phyloP scores from a whole-genome alignment of 2,329 filamentous ascomycete genomes.

The Alternaria sp. region DNA sequence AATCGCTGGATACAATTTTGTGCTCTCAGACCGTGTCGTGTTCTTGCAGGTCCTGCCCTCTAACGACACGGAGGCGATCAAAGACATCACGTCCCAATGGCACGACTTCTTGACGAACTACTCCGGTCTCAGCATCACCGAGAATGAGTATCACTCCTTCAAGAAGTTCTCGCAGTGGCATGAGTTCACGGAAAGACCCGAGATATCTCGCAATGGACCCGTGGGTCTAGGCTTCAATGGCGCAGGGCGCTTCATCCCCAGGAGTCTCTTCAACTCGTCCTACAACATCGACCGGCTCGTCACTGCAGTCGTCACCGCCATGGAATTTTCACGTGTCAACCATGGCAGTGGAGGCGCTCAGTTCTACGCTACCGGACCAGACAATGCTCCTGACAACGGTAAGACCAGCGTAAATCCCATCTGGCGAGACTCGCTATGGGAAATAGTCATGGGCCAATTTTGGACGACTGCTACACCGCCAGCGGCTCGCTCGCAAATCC shows the following conservation, averaged over 20 bases:
- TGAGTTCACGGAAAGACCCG: slow-evolving; percentile 35
- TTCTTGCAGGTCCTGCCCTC: slow-evolving; percentile 42
- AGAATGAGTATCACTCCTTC: slow-evolving; percentile 43
- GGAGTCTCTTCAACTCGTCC: slow-evolving; percentile 30
- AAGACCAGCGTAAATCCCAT: slow-evolving; percentile 41
- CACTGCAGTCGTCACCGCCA: slow-evolving; percentile 38
- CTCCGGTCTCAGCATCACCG: slow-evolving; percentile 38
- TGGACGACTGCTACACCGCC: slow-evolving; percentile 34
- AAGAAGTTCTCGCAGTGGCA: slow-evolving; percentile 41
- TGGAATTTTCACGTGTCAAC: slow-evolving; percentile 40
- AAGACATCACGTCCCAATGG: slow-evolving; percentile 37
- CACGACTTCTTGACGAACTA: slow-evolving; percentile 40
- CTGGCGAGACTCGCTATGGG: slow-evolving; percentile 43
- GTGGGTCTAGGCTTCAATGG: slow-evolving; percentile 44
- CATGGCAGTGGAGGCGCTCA: slow-evolving; percentile 38
- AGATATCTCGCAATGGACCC: slow-evolving; percentile 40
- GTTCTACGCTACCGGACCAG: slow-evolving; percentile 44
- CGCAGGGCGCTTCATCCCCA: slow-evolving; percentile 43
- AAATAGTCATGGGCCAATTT: slow-evolving; percentile 41
- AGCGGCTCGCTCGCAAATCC: slow-evolving; percentile 28
- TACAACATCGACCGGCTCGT: slow-evolving; percentile 32
- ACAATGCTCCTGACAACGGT: slow-evolving; percentile 39
- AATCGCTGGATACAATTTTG: slow-evolving; percentile 46
- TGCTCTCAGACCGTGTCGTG: slow-evolving; percentile 38
- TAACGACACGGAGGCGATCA: slow-evolving; percentile 30